phyloP scores from a whole-genome alignment of 1,284 basidiomycete species.

The Ustilago shanxiensis region DNA sequence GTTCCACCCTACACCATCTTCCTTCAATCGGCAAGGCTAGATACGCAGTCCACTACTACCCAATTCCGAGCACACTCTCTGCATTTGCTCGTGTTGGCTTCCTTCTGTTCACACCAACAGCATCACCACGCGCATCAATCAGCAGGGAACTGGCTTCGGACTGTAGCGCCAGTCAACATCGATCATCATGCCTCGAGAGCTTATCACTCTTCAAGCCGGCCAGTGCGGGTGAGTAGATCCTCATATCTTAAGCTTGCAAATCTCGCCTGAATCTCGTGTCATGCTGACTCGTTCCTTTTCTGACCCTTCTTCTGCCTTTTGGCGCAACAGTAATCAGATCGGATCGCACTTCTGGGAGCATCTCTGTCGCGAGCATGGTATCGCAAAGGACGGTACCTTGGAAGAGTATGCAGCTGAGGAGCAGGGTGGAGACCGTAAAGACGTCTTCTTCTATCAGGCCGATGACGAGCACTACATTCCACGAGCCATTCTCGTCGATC shows the following conservation, averaged over 20 bases:
- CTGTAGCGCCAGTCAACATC: not conserved
- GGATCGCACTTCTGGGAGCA: slow-evolving; percentile 70
- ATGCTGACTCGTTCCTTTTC: slow-evolving; percentile 7
- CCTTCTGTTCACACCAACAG: not conserved
- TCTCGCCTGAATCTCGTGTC: not conserved
- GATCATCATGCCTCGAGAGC: slow-evolving; percentile 63
- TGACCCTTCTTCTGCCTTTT: not conserved
- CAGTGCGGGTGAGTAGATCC: slow-evolving; percentile 61
- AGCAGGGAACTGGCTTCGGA: not conserved
- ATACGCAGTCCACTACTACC: not conserved
- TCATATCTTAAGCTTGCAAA: not conserved
- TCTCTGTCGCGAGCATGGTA: slow-evolving; percentile 69
- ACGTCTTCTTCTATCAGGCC: slow-evolving; percentile 99
- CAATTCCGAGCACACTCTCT: not conserved
- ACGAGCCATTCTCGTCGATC: slow-evolving; percentile 92
- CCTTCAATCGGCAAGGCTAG: not conserved
- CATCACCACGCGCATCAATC: not conserved
- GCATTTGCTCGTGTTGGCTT: not conserved
- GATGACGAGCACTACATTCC: slow-evolving; percentile 99
- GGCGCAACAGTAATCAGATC: slow-evolving; percentile 59
- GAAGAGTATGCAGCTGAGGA: slow-evolving; percentile 67
- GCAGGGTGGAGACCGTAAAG: slow-evolving; percentile 82
- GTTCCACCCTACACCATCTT: not conserved
- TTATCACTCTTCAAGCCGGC: slow-evolving; percentile 69
- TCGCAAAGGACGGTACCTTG: slow-evolving; percentile 67